These are phyloP conservation scores for Canna indica DNA, from an alignment of 176 grass and related monocot genomes.

Conservation along the genomic window DNA sequence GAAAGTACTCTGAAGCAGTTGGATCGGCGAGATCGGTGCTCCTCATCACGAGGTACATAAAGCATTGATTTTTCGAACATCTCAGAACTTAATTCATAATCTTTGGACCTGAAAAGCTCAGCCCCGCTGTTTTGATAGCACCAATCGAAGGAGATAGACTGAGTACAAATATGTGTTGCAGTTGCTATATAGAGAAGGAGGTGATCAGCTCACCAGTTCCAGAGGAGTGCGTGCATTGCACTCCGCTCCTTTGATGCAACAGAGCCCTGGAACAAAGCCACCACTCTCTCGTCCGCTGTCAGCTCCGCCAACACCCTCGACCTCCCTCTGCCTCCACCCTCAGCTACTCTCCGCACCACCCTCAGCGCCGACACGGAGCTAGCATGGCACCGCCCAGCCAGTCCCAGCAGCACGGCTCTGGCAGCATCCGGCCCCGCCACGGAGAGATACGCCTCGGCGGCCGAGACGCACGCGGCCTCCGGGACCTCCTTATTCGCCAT, in stretches of 20 bases:
- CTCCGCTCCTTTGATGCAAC: constrained; percentile 39
- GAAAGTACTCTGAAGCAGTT: constrained; percentile 72
- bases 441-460: constrained; percentile 60
- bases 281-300: constrained; percentile 66
- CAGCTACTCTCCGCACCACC: constrained; percentile 53
- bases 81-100: constrained; percentile 47
- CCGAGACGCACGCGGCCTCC: constrained; percentile 44
- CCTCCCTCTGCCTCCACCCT: constrained; percentile 26
- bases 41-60: constrained; percentile 66
- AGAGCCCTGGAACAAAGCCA: constrained; percentile 47
- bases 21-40: constrained; percentile 54
- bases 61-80: constrained; percentile 93
- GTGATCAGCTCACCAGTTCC: constrained; percentile 55
- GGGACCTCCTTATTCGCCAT: constrained; percentile 49
- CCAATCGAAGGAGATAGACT: constrained; percentile 18
- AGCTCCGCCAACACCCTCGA: constrained; percentile 58
- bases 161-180: neutral
- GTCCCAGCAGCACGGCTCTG: constrained; percentile 42
- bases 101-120: constrained; percentile 68
- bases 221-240: constrained; percentile 77
- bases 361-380: constrained; percentile 46
- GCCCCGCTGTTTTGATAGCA: constrained; percentile 38
- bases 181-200: neutral
- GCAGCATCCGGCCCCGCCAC: constrained; percentile 45
- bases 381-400: constrained; percentile 40